These are phyloP conservation scores for Vigna angularis DNA, from an alignment of 306 rosid genomes.

Conservation along the genomic window DNA sequence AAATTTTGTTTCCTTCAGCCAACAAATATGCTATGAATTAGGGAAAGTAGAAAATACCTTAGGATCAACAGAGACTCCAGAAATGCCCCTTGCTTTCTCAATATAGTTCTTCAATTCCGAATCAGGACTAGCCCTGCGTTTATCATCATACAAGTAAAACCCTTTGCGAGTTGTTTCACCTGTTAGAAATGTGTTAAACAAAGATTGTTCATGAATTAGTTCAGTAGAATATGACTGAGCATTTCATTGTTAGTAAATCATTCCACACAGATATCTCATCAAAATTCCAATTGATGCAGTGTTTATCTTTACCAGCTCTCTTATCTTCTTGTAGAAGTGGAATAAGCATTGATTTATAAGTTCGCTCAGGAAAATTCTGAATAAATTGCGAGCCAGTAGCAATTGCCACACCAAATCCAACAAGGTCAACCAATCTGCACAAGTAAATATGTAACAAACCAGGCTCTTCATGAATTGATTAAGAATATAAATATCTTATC, in stretches of 20 bases:
- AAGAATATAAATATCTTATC: conserved; percentile 17
- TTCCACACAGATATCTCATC: conserved; percentile 23
- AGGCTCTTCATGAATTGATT: conserved; percentile 33
- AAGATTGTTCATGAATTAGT: conserved; percentile 14
- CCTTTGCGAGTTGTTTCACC: conserved; percentile 86
- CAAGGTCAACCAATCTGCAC: conserved; percentile 86
- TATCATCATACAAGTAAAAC: conserved; percentile 78
- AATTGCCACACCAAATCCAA: conserved; percentile 90
- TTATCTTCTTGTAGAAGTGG: conserved; percentile 92
- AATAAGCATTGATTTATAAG: conserved; percentile 82
- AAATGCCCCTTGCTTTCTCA: conserved; percentile 83
- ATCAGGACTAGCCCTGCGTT: conserved; percentile 82
- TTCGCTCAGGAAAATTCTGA: conserved; percentile 75
- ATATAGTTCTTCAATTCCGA: conserved; percentile 81
- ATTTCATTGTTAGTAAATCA: not conserved
- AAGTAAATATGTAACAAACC: conserved; percentile 23
- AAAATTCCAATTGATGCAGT: conserved; percentile 30
- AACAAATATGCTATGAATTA: conserved; percentile 25
- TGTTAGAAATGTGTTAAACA: conserved; percentile 43
- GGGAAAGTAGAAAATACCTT: conserved; percentile 59
- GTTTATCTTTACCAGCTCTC: conserved; percentile 70
- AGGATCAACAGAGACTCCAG: conserved; percentile 75
- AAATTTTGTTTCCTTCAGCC: conserved; percentile 7
- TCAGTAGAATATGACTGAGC: conserved; percentile 4
- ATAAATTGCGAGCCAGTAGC: conserved; percentile 75